Base-by-base conservation (phyloP, 352 stramenopile genomes). In the Thraustotheca clavata region DNA sequence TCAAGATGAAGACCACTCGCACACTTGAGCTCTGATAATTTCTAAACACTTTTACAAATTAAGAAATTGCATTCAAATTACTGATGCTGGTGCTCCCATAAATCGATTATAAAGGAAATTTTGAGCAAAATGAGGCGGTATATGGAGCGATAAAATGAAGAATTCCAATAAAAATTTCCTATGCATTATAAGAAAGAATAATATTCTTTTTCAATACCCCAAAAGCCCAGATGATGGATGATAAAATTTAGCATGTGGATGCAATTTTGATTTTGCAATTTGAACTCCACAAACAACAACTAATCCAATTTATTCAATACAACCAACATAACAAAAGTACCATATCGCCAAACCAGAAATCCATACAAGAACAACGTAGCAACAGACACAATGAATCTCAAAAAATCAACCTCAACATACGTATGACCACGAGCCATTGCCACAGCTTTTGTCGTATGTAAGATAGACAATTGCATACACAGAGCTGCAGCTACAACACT, bases 381-480 rank as follows among this genome's bases (percentile, higher is more conserved):
- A 18, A 34, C 39, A 16, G 57, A 39, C 16, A 65, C 29, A 22
- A 65, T 36, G 16, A 46, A 32, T 11, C 57, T 40, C 22, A 65
- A 33, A 26, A 65, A 29, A 14, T 54, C 18, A 14, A 65, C 40
- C 29, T 20, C 26, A n/a, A 49, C 22, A n/a, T n/a, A 33, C 12
- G 24, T 31, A 18, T 49, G 16, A 12, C 16, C 8, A 29, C 27
- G 5, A 18, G 24, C 14, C 18, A 55, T 11, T 24, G 31, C 22
- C n/a, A 40, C 57, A 33, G 26, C 38, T 36, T 54, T 14, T 27
- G 57, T 65, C n/a, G 31, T 40, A 20, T 27, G 11, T 14, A 55
- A n/a, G 6, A 65, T 36, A 16, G 22, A n/a, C 12, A 65, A 55
- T 46, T 65, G 57, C 57, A 65, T 65, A 7, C 31, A 33, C 22